Evolutionary conservation across 352 stramenopile species (phyloP).

Genomic region (Phytophthora cajani): DNA sequence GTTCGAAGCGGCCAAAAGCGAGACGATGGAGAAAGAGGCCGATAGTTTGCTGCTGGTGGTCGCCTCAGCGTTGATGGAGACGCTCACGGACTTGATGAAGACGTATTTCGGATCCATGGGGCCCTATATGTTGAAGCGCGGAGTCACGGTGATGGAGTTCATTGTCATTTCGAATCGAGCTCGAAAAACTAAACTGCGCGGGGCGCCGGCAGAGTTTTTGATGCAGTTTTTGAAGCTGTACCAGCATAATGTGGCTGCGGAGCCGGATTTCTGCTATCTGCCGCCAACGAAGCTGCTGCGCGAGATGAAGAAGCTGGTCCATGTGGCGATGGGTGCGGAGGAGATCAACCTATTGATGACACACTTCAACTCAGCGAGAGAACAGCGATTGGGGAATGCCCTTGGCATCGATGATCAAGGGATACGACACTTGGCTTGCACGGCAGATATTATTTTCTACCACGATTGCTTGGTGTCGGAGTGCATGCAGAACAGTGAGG

Average conservation of each 20-base stretch:
- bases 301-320: slow-evolving; percentile 51
- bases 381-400: slow-evolving; percentile 30
- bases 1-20: slow-evolving; percentile 44
- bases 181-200: slow-evolving; percentile 40
- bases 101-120: slow-evolving; percentile 54
- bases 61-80: slow-evolving; percentile 57
- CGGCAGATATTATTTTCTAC: slow-evolving; percentile 62
- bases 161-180: slow-evolving; percentile 67
- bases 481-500: slow-evolving; percentile 16
- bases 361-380: slow-evolving; percentile 42
- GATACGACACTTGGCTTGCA: slow-evolving; percentile 53
- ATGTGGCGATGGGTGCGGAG: slow-evolving; percentile 48
- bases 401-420: slow-evolving; percentile 55
- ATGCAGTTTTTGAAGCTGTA: slow-evolving; percentile 67
- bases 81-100: slow-evolving; percentile 54
- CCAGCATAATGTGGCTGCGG: slow-evolving; percentile 46
- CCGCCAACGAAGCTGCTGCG: slow-evolving; percentile 40
- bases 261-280: slow-evolving; percentile 44
- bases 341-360: slow-evolving; percentile 56
- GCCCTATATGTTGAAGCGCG: slow-evolving; percentile 46
- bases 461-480: slow-evolving; percentile 59
- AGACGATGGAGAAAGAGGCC: slow-evolving; percentile 31
- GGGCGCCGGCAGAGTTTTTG: slow-evolving; percentile 61
- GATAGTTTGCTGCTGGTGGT: slow-evolving; percentile 58
- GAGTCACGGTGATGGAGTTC: slow-evolving; percentile 61